Evolutionary conservation across 2,329 filamentous ascomycete species (phyloP).

Genomic region (Aspergillus thermomutatus): DNA sequence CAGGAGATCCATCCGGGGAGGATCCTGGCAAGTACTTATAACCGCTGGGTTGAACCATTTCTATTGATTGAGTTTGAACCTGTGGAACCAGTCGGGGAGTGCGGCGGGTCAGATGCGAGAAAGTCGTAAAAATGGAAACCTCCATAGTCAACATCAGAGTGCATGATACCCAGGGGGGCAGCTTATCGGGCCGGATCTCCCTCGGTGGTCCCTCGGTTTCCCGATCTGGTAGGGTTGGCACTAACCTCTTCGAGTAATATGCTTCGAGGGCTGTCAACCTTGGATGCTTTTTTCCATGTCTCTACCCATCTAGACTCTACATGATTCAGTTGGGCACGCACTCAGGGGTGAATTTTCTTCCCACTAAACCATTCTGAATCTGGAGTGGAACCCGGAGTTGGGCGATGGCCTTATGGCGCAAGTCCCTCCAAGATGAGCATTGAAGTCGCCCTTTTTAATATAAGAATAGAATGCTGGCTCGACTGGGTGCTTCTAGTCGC

Average conservation of each 20-base stretch:
- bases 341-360: background rate
- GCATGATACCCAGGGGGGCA: background rate
- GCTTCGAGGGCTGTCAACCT: constrained; percentile 7
- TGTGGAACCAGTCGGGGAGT: background rate
- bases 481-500: background rate
- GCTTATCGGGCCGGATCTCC: constrained; percentile 4
- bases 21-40: constrained; percentile 3
- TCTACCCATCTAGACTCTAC: no score
- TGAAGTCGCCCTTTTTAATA: no score
- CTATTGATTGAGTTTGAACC: background rate
- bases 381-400: background rate
- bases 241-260: constrained; percentile 21
- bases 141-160: constrained; percentile 1
- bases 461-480: no score
- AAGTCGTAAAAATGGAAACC: background rate
- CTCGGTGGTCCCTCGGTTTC: constrained; percentile 11
- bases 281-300: no score
- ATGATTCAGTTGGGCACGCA: background rate
- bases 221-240: constrained; percentile 10
- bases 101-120: background rate
- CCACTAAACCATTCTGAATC: background rate
- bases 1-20: background rate
- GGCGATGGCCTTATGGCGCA: background rate
- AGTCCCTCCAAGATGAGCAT: no score
- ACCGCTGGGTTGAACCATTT: background rate